Base-by-base conservation (phyloP, 1,284 basidiomycete species). In the Melanopsichium pennsylvanicum region DNA sequence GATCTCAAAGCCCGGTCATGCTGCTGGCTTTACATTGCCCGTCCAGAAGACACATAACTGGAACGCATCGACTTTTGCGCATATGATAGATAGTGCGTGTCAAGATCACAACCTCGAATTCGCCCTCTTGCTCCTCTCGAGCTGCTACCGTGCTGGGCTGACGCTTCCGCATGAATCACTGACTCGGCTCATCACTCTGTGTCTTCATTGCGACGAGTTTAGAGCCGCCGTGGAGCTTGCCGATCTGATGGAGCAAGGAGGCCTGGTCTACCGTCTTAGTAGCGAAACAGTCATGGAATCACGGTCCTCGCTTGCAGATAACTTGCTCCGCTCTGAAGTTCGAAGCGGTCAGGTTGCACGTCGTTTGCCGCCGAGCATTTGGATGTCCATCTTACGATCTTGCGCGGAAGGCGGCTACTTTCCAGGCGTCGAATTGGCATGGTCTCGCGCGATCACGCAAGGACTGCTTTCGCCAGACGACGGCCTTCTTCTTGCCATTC, bases 371-470 rank as follows among this genome's bases (percentile, higher is more conserved):
- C 67, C 67, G 0, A 66, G 67, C 33, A 37, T 62, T 12, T 77
- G 75, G 74, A 76, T 77, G 67, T 40, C 60, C 10, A 49, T 73
- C 13, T 58, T 79, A 25, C 57, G 72, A 10, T 41, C 46, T 1
- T 75, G 69, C 27, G 73, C 75, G 12, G 58, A 69, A 25, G 56
- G 56, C 1, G 58, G 60, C 34, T 74, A 70, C 36, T 15, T 71
- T 9, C 64, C 70, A 8, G 76, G 63, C 5, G 52, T 76, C 4
- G 56, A 67, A 16, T 52, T 69, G 13, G 69, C 75, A 6, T 79
- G 76, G 76, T 44, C 68, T 7, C 49, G 43, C 10, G 59, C 49
- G 9, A 54, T 71, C 6, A 44, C 35, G 2, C 42, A 59, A 12
- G 60, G 61, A 2, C 51, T 61, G 0, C 39, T 59, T 2, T 42